Conservation (phyloP, 2,329 filamentous ascomycete species). For the Aquanectria penicillioides region DNA sequence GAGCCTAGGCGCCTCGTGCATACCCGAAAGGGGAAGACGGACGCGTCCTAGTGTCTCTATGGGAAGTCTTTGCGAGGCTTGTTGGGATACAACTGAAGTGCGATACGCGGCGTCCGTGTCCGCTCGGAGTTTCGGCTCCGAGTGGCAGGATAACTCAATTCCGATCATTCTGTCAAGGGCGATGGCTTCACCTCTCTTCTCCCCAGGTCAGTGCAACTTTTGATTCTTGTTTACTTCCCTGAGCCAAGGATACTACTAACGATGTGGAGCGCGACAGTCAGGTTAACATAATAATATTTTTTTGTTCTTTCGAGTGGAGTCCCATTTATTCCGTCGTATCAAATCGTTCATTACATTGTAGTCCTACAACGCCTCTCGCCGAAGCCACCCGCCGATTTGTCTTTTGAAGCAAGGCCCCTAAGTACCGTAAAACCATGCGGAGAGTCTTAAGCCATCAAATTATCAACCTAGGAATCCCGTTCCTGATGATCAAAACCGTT, state of each 20-base stretch:
- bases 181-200: conserved; percentile 61
- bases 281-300: neutral
- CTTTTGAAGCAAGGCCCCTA: neutral
- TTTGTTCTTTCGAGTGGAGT: conserved; percentile 21
- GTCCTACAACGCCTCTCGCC: neutral
- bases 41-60: conserved; percentile 66
- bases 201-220: conserved; percentile 40
- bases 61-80: conserved; percentile 96
- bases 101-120: conserved; percentile 83
- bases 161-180: conserved; percentile 89
- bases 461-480: neutral
- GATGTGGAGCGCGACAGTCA: neutral
- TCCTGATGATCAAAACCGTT: neutral
- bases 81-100: conserved; percentile 80
- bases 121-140: conserved; percentile 19
- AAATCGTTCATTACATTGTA: conserved; percentile 23
- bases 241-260: conserved; percentile 43
- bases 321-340: neutral
- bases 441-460: conserved; percentile 1
- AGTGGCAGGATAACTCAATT: conserved; percentile 77
- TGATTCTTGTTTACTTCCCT: neutral
- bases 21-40: conserved; percentile 28
- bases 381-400: neutral
- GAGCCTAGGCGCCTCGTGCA: conserved; percentile 47
- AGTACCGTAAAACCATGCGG: conserved; percentile 9